A percentile compares a stretch with the other conserved stretches of the same genome.
Evolutionary conservation across 768 basidiomycete genomes (phyloP).

Genomic region (Galerina sulciceps): DNA sequence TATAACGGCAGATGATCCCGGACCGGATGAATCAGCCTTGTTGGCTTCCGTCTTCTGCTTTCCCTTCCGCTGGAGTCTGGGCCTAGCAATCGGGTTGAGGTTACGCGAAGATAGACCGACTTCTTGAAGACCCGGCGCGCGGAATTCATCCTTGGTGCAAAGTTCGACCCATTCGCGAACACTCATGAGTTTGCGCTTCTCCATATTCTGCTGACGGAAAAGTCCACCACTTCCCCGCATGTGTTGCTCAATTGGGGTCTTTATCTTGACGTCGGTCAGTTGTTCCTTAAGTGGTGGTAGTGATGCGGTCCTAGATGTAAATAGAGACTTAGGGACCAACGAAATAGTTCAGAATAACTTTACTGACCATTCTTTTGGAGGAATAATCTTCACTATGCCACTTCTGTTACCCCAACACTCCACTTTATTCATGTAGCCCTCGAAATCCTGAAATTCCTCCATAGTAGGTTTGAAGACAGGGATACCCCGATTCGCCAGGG

Average conservation of each 20-base stretch:
- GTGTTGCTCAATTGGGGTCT: constrained; percentile 90
- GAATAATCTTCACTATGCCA: constrained; percentile 96
- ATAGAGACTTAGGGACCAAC: constrained; percentile 15
- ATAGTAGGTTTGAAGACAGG: constrained; percentile 96
- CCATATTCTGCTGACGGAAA: constrained; percentile 90
- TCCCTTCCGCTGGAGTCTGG: constrained; percentile 38
- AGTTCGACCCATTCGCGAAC: constrained; percentile 88
- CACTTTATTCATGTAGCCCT: constrained; percentile 83
- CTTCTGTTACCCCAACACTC: constrained; percentile 90
- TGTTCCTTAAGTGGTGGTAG: constrained; percentile 76
- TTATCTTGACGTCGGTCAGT: constrained; percentile 76
- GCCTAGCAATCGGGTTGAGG: constrained; percentile 17
- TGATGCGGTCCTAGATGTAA: constrained; percentile 58
- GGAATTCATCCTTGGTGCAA: constrained; percentile 70
- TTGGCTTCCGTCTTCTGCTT: constrained; percentile 45
- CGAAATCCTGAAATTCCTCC: constrained; percentile 92
- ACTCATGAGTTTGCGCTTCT: constrained; percentile 83
- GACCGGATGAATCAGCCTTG: constrained; percentile 48
- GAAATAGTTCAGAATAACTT: background rate
- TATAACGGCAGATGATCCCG: constrained; percentile 35
- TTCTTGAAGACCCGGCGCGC: constrained; percentile 74
- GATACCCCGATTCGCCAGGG: constrained; percentile 83
- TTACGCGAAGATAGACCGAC: constrained; percentile 57
- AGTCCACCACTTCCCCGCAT: constrained; percentile 87
- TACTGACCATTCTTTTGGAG: constrained; percentile 90